Base-by-base conservation (phyloP, 1,284 basidiomycete species). In the Schizopora paradoxa region DNA sequence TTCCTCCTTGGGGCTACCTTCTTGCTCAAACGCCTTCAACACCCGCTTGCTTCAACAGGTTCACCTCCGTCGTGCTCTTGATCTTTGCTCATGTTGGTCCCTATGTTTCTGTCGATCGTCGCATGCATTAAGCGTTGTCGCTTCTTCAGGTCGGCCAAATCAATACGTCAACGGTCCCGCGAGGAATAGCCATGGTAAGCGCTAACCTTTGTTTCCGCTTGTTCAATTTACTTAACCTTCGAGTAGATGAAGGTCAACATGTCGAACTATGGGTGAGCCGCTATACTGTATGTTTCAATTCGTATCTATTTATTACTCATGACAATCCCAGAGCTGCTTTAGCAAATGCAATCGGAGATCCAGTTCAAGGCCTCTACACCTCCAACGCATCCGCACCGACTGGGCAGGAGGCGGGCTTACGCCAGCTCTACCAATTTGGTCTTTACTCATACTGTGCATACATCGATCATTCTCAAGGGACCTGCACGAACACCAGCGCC, bases 381-480 rank as follows among this genome's bases (percentile, higher is more conserved):
- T 58, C 61, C 43, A 83, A 88, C 59, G 69, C 76, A 23, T 76
- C 76, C 33, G 70, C 73, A 39, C 82, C 86, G 3, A 73, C 90
- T 2, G 70, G 68, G 44, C 59, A 66, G 39, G 57, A 66, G 41
- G 65, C 68, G 18, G 86, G 86, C 25, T 66, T 90, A 45, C 78
- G 86, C 56, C 74, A 82, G 58, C 61, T 71, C 49, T 90, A 90
- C 65, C 67, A 77, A 48, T 90, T 84, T 54, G 86, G 86, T 18
- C 67, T 90, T 31, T 90, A 90, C 66, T 77, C 78, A 16, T 76
- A 85, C 59, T 89, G 86, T 54, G 86, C 71, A 55, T 88, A 80
- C 57, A 65, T 82, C 55, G 74, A 79, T 52, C 62, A 63, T 31
- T 72, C 71, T 19, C 67, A 67, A 23, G 87, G 86, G 27, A 71